Percentiles rank a stretch among this genome's conserved stretches.
Evolutionary conservation across 2,329 filamentous ascomycete genomes (phyloP).

Genomic region (Alternaria sp.): DNA sequence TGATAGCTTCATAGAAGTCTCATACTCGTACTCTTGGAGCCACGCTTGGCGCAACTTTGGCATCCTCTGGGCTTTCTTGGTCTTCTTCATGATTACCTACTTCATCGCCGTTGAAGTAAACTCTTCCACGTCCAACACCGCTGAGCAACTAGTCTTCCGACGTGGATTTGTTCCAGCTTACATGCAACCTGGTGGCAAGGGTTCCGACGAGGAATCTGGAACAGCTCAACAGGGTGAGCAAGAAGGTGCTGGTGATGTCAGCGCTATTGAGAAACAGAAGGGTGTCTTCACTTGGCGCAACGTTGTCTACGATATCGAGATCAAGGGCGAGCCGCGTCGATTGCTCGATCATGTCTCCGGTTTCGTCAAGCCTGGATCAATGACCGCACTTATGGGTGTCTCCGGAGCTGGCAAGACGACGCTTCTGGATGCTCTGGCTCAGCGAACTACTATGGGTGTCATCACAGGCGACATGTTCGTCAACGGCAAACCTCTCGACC

Average conservation of each 20-base stretch:
- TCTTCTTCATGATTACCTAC: conserved; percentile 71
- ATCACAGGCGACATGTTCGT: conserved; percentile 53
- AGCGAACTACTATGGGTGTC: conserved; percentile 49
- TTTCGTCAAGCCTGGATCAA: conserved; percentile 64
- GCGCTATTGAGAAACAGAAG: conserved; percentile 52
- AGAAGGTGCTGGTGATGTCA: conserved; percentile 50
- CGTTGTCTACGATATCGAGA: conserved; percentile 47
- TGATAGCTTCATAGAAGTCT: conserved; percentile 47
- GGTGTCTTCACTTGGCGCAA: conserved; percentile 54
- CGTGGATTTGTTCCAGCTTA: conserved; percentile 56
- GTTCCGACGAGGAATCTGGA: conserved; percentile 49
- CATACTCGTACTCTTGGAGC: conserved; percentile 52
- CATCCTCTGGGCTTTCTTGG: conserved; percentile 69
- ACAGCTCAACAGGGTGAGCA: conserved; percentile 40
- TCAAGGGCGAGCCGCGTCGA: conserved; percentile 57
- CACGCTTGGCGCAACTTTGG: conserved; percentile 67
- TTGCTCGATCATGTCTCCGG: conserved; percentile 64
- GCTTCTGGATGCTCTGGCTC: conserved; percentile 49
- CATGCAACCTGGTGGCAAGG: conserved; percentile 45
- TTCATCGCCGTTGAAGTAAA: conserved; percentile 71
- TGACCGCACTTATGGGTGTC: conserved; percentile 53
- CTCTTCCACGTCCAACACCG: conserved; percentile 68
- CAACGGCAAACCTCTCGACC: conserved; percentile 47
- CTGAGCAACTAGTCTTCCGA: conserved; percentile 73
- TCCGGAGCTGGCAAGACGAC: conserved; percentile 53